Percentiles rank a stretch among this genome's conserved stretches.
phyloP scores from a whole-genome alignment of 108 stramenopile species.

The Cylindrotheca fusiformis region DNA sequence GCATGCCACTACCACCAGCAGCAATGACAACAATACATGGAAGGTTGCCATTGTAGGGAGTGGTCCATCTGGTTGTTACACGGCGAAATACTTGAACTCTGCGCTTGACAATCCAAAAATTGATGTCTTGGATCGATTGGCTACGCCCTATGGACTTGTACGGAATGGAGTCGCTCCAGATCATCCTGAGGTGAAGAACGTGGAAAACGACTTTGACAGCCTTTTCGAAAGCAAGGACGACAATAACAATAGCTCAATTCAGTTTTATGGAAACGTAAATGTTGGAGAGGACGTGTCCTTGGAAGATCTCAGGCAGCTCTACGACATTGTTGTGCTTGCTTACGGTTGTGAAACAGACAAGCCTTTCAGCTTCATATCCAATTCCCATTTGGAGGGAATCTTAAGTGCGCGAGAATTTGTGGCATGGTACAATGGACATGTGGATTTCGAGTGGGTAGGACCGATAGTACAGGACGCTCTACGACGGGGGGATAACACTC shows the following conservation, averaged over 20 bases:
- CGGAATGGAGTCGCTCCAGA: slow-evolving; percentile 96
- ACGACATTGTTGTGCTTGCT: slow-evolving; percentile 89
- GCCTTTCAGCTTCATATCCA: slow-evolving; percentile 45
- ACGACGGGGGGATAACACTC: slow-evolving; percentile 9
- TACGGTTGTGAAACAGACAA: slow-evolving; percentile 88
- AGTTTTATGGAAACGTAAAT: slow-evolving; percentile 86
- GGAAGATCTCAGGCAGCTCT: slow-evolving; percentile 52
- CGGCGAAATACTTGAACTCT: slow-evolving; percentile 89
- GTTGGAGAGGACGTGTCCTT: slow-evolving; percentile 75
- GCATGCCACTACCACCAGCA: too few relatives aligned
- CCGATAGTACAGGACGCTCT: slow-evolving; percentile 34
- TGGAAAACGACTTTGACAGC: slow-evolving; percentile 87
- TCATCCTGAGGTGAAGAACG: slow-evolving; percentile 98
- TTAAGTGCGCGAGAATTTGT: slow-evolving; percentile 92
- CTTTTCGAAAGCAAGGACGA: slow-evolving; percentile 27
- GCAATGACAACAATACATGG: too few relatives aligned
- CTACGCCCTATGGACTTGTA: slow-evolving; percentile 94
- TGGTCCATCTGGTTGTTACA: slow-evolving; percentile 96
- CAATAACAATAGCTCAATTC: slow-evolving; percentile 6
- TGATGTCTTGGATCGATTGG: slow-evolving; percentile 88
- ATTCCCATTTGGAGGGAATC: slow-evolving; percentile 57
- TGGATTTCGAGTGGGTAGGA: slow-evolving; percentile 56
- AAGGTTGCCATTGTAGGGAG: slow-evolving; percentile 54
- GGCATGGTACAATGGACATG: slow-evolving; percentile 95
- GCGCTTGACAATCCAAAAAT: slow-evolving; percentile 34